phyloP scores from a whole-genome alignment of 208 protist genomes.

The Borovskyia barvae region DNA sequence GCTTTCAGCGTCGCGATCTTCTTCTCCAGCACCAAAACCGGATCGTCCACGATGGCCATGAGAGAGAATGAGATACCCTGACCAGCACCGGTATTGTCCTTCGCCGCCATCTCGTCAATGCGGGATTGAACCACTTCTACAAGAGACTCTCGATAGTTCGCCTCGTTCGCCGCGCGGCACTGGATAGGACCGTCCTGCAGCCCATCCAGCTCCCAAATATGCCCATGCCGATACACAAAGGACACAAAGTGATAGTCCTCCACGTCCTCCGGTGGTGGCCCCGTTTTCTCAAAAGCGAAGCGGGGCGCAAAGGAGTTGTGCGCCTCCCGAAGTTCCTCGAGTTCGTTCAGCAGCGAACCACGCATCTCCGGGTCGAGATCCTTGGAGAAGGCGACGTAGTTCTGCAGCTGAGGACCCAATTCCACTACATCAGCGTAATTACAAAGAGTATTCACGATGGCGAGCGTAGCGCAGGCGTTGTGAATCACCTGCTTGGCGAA shows the following conservation, averaged over 20 bases:
- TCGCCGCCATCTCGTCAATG: slow-evolving; percentile 67
- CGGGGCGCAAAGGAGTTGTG: slow-evolving; percentile 96
- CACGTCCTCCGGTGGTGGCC: slow-evolving; percentile 2
- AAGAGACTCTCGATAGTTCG: slow-evolving; percentile 61
- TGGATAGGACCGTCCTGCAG: slow-evolving; percentile 91
- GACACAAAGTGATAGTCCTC: slow-evolving; percentile 95
- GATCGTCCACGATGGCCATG: slow-evolving; percentile 94
- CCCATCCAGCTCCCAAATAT: slow-evolving; percentile 98
- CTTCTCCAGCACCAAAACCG: slow-evolving; percentile 60
- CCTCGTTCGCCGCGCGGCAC: slow-evolving; percentile 62
- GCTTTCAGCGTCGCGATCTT: slow-evolving; percentile 43
- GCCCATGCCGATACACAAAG: slow-evolving; percentile 91
- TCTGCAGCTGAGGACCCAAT: slow-evolving; percentile 87
- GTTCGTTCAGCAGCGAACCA: slow-evolving; percentile 68
- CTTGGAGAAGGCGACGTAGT: slow-evolving; percentile 74
- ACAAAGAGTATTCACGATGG: slow-evolving; percentile 96
- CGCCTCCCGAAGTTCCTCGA: slow-evolving; percentile 86
- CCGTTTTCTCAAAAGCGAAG: slow-evolving; percentile 48
- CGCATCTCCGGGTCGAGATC: slow-evolving; percentile 67
- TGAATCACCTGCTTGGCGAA: slow-evolving; percentile 96
- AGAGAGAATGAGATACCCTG: slow-evolving; percentile 95
- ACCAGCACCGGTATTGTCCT: slow-evolving; percentile 42
- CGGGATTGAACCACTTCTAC: slow-evolving; percentile 85
- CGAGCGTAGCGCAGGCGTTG: slow-evolving; percentile 98
- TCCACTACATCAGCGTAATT: slow-evolving; percentile 89